Base-by-base conservation (phyloP, 2,329 filamentous ascomycete species). In the Ophiostoma fasciatum region DNA sequence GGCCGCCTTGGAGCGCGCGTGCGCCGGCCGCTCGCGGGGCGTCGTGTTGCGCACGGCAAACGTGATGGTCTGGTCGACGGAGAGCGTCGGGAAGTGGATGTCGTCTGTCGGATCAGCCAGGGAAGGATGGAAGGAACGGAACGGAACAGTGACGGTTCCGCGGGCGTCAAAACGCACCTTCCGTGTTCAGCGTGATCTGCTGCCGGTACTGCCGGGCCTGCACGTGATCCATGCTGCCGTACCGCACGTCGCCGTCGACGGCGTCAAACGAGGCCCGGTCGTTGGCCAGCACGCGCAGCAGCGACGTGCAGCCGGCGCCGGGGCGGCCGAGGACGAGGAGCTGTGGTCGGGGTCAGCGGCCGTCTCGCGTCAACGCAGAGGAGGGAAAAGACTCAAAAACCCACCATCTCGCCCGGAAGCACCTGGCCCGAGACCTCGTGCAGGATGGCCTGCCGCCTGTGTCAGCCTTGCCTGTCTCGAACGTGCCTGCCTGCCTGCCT, bases 11-110 rank as follows among this genome's bases (percentile, higher is more conserved):
- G 28, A 8, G 8, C 12, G 27, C 15, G 35, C 23, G n/a, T 35
- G 19, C 6, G n/a, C 19, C 9, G 33, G 26, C 1, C 30, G 29
- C 31, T 36, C 26, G 10, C 26, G 33, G 2, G 38, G 38, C 13
- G 76, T 78, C 40, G 73, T 63, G 4, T 74, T 74, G 48, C 69
- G 69, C 6, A 79, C 58, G 0, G 79, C 78, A 50, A 83, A 83
- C 11, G 63, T 60, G 2, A 83, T 55, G 0, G 78, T 83, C 42
- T 77, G 64, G 32, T 69, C 68, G 10, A 83, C 79, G 1, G 70
- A 76, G 30, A 84, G 54, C 1, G 74, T 75, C 2, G 78, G 69
- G 44, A 79, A 79, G 51, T 82, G 77, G 2, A 78, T 55, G 47
- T 82, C 77, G 33, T 62, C 59, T 40, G n/a, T 12, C n/a, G n/a